Percentiles rank a stretch among this genome's conserved stretches.
Evolutionary conservation across 805 yeast genomes (phyloP).

Genomic region (Torulaspora franciscae): DNA sequence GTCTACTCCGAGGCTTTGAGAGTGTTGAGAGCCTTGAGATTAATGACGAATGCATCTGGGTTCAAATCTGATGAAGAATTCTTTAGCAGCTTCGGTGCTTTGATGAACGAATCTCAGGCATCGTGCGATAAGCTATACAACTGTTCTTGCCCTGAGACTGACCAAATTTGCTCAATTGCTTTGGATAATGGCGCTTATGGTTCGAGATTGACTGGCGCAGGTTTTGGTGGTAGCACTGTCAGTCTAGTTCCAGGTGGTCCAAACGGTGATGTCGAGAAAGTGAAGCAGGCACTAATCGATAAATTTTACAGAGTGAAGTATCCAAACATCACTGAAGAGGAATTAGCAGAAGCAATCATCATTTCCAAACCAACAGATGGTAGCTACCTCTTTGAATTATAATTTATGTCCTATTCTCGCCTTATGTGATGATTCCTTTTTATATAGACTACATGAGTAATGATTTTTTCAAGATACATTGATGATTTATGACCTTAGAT

Average conservation of each 20-base stretch:
- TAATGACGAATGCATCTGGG: slow-evolving; percentile 32
- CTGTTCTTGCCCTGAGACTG: slow-evolving; percentile 53
- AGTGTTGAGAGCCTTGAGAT: slow-evolving; percentile 47
- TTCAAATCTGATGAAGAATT: slow-evolving; percentile 30
- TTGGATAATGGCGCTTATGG: slow-evolving; percentile 54
- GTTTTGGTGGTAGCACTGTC: slow-evolving; percentile 71
- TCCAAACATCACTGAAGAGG: slow-evolving; percentile 46
- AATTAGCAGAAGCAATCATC: slow-evolving; percentile 48
- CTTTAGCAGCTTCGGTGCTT: slow-evolving; percentile 43
- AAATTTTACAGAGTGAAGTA: slow-evolving; percentile 47
- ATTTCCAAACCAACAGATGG: slow-evolving; percentile 57
- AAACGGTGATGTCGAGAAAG: slow-evolving; percentile 27
- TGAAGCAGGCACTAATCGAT: slow-evolving; percentile 45
- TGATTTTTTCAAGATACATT: too few species aligned
- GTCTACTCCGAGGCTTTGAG: slow-evolving; percentile 58
- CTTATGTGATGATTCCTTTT: too few species aligned
- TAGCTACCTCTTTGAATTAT: slow-evolving; percentile 34
- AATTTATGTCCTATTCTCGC: too few species aligned
- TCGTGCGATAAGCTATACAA: slow-evolving; percentile 47
- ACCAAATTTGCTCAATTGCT: slow-evolving; percentile 51
- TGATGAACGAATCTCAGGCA: slow-evolving; percentile 56
- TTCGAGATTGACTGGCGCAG: slow-evolving; percentile 76
- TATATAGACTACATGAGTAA: too few species aligned
- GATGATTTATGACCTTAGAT: too few species aligned
- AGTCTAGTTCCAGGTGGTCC: slow-evolving; percentile 43